phyloP scores from a whole-genome alignment of 179 eudicot species.

The Silene vulgaris region DNA sequence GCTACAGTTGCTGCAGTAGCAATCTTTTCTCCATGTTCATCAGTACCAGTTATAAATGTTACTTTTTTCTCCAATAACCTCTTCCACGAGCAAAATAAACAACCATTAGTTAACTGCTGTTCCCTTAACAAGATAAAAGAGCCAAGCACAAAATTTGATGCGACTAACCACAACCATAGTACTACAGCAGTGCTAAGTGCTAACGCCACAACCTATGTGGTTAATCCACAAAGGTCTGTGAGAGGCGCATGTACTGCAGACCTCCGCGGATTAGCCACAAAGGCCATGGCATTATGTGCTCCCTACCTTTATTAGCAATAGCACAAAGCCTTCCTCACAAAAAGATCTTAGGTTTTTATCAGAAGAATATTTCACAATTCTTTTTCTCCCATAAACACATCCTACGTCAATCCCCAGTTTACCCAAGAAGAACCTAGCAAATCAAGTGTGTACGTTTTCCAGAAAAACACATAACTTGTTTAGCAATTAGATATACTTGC shows the following conservation, averaged over 20 bases:
- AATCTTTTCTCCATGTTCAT: constrained; percentile 99
- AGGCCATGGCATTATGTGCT: too few species aligned
- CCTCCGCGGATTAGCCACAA: too few species aligned
- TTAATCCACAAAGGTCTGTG: too few species aligned
- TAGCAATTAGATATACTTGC: background rate
- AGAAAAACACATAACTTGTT: background rate
- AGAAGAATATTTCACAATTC: background rate
- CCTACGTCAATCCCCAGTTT: background rate
- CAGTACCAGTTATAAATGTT: constrained; percentile 90
- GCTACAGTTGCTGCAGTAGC: constrained; percentile 76
- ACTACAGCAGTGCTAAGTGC: too few species aligned
- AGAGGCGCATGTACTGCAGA: too few species aligned
- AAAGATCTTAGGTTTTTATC: too few species aligned
- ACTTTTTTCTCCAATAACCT: constrained; percentile 79
- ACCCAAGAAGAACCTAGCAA: background rate
- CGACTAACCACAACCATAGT: background rate
- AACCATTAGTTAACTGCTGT: background rate
- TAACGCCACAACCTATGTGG: too few species aligned
- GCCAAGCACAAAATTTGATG: background rate
- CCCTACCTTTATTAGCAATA: too few species aligned
- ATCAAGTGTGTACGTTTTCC: background rate
- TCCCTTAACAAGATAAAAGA: background rate
- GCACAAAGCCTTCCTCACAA: background rate
- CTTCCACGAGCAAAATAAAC: constrained; percentile 37
- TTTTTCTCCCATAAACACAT: background rate